Evolutionary conservation across 495 filamentous ascomycete species (phyloP), one percentile per base, ranked within the genome.

Genomic region (Trichoderma parareesei): DNA sequence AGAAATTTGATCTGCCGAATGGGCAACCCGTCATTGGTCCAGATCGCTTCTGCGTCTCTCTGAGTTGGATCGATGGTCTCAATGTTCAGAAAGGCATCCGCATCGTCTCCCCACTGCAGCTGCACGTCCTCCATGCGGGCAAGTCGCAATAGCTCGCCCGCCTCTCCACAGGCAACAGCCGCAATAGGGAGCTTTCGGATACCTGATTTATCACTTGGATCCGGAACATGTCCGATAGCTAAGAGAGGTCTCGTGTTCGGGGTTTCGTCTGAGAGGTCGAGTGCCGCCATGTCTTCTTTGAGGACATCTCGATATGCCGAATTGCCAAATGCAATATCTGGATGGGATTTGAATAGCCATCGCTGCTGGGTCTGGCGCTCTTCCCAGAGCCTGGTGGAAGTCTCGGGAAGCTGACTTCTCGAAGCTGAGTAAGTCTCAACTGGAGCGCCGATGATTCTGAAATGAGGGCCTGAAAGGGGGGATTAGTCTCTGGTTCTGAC

Each of bases 1-100:
- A 33, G 55, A 18, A 65, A 65, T 35, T 49, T 65, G 55, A 65
- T 49, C 64, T 61, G 64, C 27, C 53, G 27, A 48, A 65, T 65
- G 16, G 64, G 38, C 13, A 60, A 41, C 33, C 55, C 64, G 49
- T 57, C 55, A 37, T 40, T 41, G 38, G 53, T 16, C 64, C 64
- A 65, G 5, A 48, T n/a, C 40, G n/a, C 37, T 33, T 60, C 55
- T 33, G 43, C 57, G 11, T 61, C 64, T 14, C 7, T 40, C 11
- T 61, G 13, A 18, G 57, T 35, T 20, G 20, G 38, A 10, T 65
- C 64, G n/a, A 65, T 44, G 64, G 13, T n/a, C 3, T 20, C 42
- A 59, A 61, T 3, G 11, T 65, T 60, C 18, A 65, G 16, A 2
- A 42, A n/a, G 1, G 20, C 38, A 44, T 63, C 18, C 3, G 16